Percentiles rank a stretch among this genome's conserved stretches.
Conservation (phyloP, 2,329 filamentous ascomycete species). For the Calonectria honghensis region DNA sequence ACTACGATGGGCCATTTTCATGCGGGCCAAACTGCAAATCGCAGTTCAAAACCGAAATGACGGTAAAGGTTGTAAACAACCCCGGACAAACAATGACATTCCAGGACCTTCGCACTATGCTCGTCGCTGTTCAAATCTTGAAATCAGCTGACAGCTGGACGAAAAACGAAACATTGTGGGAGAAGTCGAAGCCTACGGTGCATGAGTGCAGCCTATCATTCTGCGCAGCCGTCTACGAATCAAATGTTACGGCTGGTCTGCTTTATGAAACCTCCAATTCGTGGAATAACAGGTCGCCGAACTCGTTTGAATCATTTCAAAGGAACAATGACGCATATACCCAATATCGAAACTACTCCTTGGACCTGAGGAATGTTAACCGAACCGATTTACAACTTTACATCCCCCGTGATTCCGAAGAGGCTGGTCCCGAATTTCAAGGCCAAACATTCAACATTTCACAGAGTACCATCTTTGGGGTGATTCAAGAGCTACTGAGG, state of each 20-base stretch:
- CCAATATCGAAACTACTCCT: slow-evolving; percentile 28
- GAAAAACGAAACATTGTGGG: slow-evolving; percentile 32
- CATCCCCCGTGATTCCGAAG: slow-evolving; percentile 6
- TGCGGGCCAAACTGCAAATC: slow-evolving; percentile 2
- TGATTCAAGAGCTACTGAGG: slow-evolving; percentile 12
- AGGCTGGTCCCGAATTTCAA: background rate
- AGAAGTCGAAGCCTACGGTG: slow-evolving; percentile 13
- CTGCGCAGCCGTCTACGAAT: slow-evolving; percentile 36
- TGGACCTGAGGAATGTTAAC: background rate
- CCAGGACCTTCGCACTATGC: slow-evolving; percentile 18
- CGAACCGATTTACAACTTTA: slow-evolving; percentile 34
- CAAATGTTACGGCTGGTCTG: slow-evolving; percentile 12
- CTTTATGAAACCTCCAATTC: slow-evolving; percentile 20
- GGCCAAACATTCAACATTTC: slow-evolving; percentile 38
- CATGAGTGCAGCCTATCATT: slow-evolving; percentile 40
- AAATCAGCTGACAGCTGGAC: slow-evolving; percentile 14
- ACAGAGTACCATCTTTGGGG: background rate
- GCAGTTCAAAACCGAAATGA: slow-evolving; percentile 18
- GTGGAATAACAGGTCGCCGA: slow-evolving; percentile 1
- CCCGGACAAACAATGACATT: slow-evolving; percentile 32
- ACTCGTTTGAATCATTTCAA: background rate
- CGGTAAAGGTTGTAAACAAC: slow-evolving; percentile 26
- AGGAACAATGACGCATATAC: background rate
- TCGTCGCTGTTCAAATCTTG: slow-evolving; percentile 38
- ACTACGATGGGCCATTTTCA: slow-evolving; percentile 3